phyloP scores from a whole-genome alignment of 495 filamentous ascomycete species.

The Aspergillus mulundensis region DNA sequence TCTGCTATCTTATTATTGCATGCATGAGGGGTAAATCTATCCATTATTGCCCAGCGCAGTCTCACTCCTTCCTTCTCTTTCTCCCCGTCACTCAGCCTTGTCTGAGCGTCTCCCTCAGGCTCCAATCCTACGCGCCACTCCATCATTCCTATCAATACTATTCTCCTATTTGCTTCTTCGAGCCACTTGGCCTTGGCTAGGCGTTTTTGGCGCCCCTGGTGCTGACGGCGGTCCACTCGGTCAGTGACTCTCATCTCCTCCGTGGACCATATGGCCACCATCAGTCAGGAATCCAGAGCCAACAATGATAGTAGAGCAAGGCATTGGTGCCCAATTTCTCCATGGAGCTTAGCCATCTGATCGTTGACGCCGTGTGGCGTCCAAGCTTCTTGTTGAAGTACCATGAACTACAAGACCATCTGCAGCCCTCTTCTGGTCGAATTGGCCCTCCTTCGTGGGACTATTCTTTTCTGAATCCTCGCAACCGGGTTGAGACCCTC shows the following conservation, averaged over 20 bases:
- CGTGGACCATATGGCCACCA: neutral
- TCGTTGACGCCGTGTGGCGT: slow-evolving; percentile 8
- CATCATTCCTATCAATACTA: neutral
- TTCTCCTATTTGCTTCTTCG: neutral
- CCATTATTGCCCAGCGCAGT: neutral
- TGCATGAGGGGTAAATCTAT: slow-evolving; percentile 1
- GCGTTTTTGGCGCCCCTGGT: slow-evolving; percentile 2
- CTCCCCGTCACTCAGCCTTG: neutral
- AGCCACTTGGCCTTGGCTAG: neutral
- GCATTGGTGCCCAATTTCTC: neutral
- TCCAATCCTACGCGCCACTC: neutral
- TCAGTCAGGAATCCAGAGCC: neutral
- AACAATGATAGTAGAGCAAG: neutral
- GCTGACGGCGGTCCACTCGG: slow-evolving; percentile 3
- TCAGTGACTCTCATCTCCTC: neutral
- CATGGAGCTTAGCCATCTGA: slow-evolving; percentile 10
- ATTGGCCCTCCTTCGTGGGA: slow-evolving; percentile 6
- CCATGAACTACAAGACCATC: slow-evolving; percentile 4
- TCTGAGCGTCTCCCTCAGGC: neutral
- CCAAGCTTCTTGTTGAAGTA: slow-evolving; percentile 9
- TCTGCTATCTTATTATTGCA: neutral
- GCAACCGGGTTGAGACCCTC: slow-evolving; percentile 5
- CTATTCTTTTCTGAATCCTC: slow-evolving; percentile 4
- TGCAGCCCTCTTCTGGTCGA: slow-evolving; percentile 3
- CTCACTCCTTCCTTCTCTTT: neutral